These are phyloP conservation scores for Lipomyces yamanashiensis DNA, from an alignment of 805 yeast genomes.

Conservation along the genomic window DNA sequence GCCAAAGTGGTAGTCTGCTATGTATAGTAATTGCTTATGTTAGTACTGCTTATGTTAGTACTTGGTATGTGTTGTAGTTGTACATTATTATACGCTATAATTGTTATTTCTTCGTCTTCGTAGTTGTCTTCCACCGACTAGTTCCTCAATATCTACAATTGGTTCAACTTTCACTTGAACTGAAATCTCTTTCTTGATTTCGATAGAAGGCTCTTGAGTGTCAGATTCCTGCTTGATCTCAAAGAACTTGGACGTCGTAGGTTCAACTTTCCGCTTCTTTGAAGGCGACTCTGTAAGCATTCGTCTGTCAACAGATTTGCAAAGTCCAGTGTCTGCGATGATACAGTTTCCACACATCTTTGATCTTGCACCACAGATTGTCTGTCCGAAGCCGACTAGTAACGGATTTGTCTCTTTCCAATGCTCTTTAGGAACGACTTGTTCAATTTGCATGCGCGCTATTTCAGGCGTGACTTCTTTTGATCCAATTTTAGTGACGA, in stretches of 20 bases:
- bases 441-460: slow-evolving; percentile 68
- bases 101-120: neutral
- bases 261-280: slow-evolving; percentile 2
- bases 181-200: neutral
- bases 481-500: slow-evolving; percentile 11
- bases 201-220: neutral
- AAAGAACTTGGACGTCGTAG: no score
- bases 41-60: neutral
- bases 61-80: no score
- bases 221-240: neutral
- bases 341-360: slow-evolving; percentile 73
- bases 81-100: neutral
- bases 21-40: neutral
- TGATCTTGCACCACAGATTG: slow-evolving; percentile 66
- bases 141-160: slow-evolving; percentile 23
- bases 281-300: slow-evolving; percentile 1
- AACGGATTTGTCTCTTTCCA: slow-evolving; percentile 89
- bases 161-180: neutral
- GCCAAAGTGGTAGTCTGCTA: slow-evolving; percentile 29
- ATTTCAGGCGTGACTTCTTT: slow-evolving; percentile 68
- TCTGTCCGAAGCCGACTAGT: slow-evolving; percentile 93
- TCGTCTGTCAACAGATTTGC: slow-evolving; percentile 52
- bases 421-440: slow-evolving; percentile 71
- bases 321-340: slow-evolving; percentile 57
- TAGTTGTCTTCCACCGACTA: slow-evolving; percentile 5